Evolutionary conservation across 768 basidiomycete species (phyloP), one percentile per base, ranked within the genome.

Genomic region (Collybia sordida): DNA sequence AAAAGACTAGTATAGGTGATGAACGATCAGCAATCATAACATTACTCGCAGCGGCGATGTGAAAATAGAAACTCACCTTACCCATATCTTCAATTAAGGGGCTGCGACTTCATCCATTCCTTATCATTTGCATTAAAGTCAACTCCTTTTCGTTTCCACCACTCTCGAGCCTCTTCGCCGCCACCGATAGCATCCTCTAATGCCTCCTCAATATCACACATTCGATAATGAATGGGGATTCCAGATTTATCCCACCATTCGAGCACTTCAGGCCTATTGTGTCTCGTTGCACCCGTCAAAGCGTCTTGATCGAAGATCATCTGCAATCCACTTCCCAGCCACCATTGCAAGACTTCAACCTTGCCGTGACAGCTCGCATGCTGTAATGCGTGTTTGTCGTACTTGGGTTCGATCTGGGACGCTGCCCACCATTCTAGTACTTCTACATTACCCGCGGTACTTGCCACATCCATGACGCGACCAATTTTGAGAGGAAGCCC

Each of bases 141-240:
- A 11, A 93, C 81, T 3, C 91, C 91, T 61, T 89, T 88, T 53
- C 68, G 66, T 63, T 75, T 80, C 91, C 91, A 94, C 91, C 91
- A 94, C 47, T 71, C 72, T 60, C 88, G 77, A 9, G 85, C 88
- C 41, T 73, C 79, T 53, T 85, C 80, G 11, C 90, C 89, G n/a
- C 85, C 86, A 6, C 86, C 85, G 44, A 90, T 87, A 0, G 88
- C 86, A 56, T 94, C 92, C 63, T 93, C 92, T 58, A 94, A 65
- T 3, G 92, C 92, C 72, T 93, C 92, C 62, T 95, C 92, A 43
- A 95, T 84, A 64, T 95, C 92, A 62, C 92, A 93, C 79, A 92
- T 84, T 46, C 93, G 81, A 67, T 92, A 95, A 59, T 89, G 88
- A 50, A 93, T 82, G 3, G 87, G 78, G 43, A 93, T 71, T 6